Evolutionary conservation across 2,329 filamentous ascomycete species (phyloP).

Genomic region (Trichoderma cornu-damae): DNA sequence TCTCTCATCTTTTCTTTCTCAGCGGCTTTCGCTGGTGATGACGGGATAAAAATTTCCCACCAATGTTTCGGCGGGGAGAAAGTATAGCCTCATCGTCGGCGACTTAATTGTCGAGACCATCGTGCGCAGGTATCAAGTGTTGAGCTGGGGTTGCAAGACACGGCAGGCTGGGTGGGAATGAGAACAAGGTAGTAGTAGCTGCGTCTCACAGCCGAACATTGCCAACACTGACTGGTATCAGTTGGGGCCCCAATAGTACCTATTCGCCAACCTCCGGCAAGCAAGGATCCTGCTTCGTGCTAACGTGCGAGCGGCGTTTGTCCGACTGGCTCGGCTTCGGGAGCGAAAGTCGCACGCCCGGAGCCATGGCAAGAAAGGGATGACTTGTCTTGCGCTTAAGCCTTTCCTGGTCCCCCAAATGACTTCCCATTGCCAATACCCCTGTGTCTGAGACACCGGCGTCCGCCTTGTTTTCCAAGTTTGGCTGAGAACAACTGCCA

Average conservation of each 20-base stretch:
- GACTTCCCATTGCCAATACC: neutral
- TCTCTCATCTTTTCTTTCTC: neutral
- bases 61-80: neutral
- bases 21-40: neutral
- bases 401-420: conserved; percentile 1
- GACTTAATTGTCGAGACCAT: neutral
- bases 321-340: conserved; percentile 4
- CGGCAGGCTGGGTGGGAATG: neutral
- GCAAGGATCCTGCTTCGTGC: conserved; percentile 1
- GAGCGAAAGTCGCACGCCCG: neutral
- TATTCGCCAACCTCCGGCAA: neutral
- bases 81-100: neutral
- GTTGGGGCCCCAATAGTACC: too few relatives aligned
- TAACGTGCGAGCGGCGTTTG: conserved; percentile 9
- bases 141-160: neutral
- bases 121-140: neutral
- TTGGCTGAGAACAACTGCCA: neutral
- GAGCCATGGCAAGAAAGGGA: neutral
- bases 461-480: conserved; percentile 7
- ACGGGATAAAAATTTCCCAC: neutral
- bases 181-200: neutral
- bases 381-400: conserved; percentile 7
- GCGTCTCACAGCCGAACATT: neutral
- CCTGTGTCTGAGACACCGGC: neutral
- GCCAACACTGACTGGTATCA: neutral